A percentile compares a stretch with the other conserved stretches of the same genome.
Conservation (phyloP, 2,329 filamentous ascomycete genomes). For the Celoporthe dispersa region DNA sequence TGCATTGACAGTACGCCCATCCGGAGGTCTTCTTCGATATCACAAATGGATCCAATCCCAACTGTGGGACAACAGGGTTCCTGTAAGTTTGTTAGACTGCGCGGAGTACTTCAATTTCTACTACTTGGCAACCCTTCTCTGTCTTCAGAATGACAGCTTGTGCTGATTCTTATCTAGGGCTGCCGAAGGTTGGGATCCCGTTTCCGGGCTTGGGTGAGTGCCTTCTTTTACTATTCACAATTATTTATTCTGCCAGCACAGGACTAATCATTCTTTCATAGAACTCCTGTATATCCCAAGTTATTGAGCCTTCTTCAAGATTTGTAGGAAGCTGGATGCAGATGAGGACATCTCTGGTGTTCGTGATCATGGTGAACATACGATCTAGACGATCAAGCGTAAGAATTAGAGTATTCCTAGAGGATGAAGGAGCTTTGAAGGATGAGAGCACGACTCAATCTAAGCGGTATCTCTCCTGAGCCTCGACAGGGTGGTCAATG, state of each 20-base stretch:
- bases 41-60: slow-evolving; percentile 43
- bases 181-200: slow-evolving; percentile 47
- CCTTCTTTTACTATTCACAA: background rate
- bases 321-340: background rate
- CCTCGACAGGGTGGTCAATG: background rate
- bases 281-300: slow-evolving; percentile 41
- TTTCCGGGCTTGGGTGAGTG: slow-evolving; percentile 42
- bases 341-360: too few relatives aligned
- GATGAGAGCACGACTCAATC: background rate
- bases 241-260: background rate
- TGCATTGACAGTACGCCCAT: slow-evolving; percentile 32
- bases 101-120: background rate
- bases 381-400: background rate
- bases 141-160: background rate
- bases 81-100: slow-evolving; percentile 27
- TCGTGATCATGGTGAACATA: background rate
- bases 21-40: slow-evolving; percentile 39
- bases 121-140: background rate
- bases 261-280: slow-evolving; percentile 11
- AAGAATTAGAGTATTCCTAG: background rate
- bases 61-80: slow-evolving; percentile 46
- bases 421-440: background rate
- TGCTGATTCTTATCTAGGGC: slow-evolving; percentile 30
- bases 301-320: slow-evolving; percentile 40
- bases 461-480: background rate